Percentiles rank a stretch among this genome's conserved stretches.
Evolutionary conservation across 257 asterid genomes (phyloP).

Genomic region (Buddleja alternifolia): DNA sequence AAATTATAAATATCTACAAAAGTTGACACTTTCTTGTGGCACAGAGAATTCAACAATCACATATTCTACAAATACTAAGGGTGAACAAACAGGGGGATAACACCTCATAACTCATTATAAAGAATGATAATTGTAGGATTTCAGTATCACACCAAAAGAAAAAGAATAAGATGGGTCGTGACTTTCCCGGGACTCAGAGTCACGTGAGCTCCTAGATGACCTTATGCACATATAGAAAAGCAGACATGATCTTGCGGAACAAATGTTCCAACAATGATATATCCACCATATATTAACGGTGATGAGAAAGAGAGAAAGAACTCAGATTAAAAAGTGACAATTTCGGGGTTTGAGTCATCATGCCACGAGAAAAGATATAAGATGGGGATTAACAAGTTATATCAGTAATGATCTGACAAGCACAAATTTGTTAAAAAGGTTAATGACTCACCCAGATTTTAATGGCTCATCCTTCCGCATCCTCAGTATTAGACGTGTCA

Average conservation of each 20-base stretch:
- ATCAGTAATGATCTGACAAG: background rate
- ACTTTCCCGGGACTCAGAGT: too few relatives aligned
- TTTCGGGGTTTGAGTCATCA: background rate
- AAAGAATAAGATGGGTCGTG: too few relatives aligned
- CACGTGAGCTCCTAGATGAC: too few relatives aligned
- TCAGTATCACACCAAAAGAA: too few relatives aligned
- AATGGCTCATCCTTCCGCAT: conserved; percentile 38
- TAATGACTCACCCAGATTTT: conserved; percentile 31
- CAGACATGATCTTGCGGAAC: too few relatives aligned
- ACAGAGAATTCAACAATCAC: background rate
- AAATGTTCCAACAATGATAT: too few relatives aligned
- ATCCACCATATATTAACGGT: too few relatives aligned
- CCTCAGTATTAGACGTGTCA: conserved; percentile 32
- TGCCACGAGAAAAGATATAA: background rate
- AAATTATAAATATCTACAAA: background rate
- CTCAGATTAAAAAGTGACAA: too few relatives aligned
- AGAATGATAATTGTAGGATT: background rate
- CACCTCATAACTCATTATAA: background rate
- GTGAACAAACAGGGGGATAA: background rate
- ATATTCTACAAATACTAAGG: background rate
- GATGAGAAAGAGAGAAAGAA: too few relatives aligned
- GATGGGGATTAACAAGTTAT: background rate
- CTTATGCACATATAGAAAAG: too few relatives aligned
- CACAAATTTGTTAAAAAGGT: conserved; percentile 5
- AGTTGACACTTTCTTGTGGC: background rate